A percentile compares a stretch with the other conserved stretches of the same genome.
phyloP scores from a whole-genome alignment of 108 stramenopile species.

The Conticribra weissflogii region DNA sequence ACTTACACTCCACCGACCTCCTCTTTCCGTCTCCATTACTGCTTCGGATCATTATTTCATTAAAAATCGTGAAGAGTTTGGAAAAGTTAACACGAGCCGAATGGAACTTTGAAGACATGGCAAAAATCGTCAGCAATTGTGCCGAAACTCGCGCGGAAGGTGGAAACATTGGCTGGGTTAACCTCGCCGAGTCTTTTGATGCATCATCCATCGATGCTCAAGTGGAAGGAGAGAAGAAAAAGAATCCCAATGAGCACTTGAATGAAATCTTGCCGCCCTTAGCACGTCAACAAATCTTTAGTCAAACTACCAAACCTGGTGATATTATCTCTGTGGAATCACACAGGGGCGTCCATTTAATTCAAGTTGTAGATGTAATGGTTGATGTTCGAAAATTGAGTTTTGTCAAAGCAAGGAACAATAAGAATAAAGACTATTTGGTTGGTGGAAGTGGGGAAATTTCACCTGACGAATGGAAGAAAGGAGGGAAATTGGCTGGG shows the following conservation, averaged over 20 bases:
- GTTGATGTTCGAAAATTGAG: conserved; percentile 88
- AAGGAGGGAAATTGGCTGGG: conserved; percentile 37
- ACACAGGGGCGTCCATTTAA: conserved; percentile 72
- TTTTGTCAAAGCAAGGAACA: conserved; percentile 48
- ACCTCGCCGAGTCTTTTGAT: conserved; percentile 36
- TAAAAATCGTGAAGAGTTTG: conserved; percentile 24
- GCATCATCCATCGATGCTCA: background rate
- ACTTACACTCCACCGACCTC: background rate
- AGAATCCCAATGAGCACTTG: conserved; percentile 68
- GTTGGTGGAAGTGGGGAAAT: conserved; percentile 17
- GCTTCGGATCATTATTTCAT: too few relatives aligned
- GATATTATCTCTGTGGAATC: conserved; percentile 54
- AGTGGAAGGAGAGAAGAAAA: background rate
- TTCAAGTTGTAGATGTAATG: conserved; percentile 89
- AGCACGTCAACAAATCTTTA: conserved; percentile 42
- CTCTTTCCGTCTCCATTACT: too few relatives aligned
- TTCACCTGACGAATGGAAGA: background rate
- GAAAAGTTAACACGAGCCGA: conserved; percentile 48
- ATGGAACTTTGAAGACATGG: conserved; percentile 57
- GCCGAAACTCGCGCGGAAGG: conserved; percentile 55
- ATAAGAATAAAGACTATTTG: conserved; percentile 37
- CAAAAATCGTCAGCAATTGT: conserved; percentile 54
- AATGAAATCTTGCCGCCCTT: conserved; percentile 60
- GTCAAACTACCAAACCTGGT: conserved; percentile 54
- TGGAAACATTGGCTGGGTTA: conserved; percentile 62